Conservation (phyloP, 352 stramenopile species). For the Aphanomyces astaci region DNA sequence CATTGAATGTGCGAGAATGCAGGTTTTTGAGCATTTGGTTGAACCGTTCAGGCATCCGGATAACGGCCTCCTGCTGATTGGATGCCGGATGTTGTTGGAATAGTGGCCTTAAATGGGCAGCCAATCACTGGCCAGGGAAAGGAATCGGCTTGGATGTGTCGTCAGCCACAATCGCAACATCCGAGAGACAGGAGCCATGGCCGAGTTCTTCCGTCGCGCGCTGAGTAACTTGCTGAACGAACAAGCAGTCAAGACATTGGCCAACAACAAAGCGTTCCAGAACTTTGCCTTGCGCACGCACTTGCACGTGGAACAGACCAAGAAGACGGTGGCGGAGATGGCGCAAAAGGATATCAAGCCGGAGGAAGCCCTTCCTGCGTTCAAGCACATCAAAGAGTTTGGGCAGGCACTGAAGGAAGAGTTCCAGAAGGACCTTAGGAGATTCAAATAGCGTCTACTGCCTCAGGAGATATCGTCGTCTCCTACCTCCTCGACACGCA, state of each 20-base stretch:
- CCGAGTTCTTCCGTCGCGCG: conserved; percentile 64
- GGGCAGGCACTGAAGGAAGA: conserved; percentile 63
- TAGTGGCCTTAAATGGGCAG: not conserved
- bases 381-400: conserved; percentile 65
- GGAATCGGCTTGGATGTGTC: not conserved
- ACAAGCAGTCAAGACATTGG: conserved; percentile 72
- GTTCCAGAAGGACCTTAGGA: conserved; percentile 57
- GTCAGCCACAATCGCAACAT: not conserved
- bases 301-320: conserved; percentile 74
- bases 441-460: conserved; percentile 47
- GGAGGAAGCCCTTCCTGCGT: conserved; percentile 31
- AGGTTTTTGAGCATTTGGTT: not conserved
- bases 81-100: not conserved
- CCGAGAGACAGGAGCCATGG: not conserved
- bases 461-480: not conserved
- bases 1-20: too few relatives aligned
- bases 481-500: not conserved
- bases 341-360: conserved; percentile 28
- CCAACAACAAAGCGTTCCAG: conserved; percentile 76
- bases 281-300: conserved; percentile 80
- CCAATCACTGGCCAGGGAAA: not conserved
- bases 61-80: not conserved
- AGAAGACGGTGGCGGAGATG: conserved; percentile 51
- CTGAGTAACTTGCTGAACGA: conserved; percentile 80
- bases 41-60: not conserved